Conservation (phyloP, 2,329 filamentous ascomycete species). For the Thermothelomyces thermophilus region DNA sequence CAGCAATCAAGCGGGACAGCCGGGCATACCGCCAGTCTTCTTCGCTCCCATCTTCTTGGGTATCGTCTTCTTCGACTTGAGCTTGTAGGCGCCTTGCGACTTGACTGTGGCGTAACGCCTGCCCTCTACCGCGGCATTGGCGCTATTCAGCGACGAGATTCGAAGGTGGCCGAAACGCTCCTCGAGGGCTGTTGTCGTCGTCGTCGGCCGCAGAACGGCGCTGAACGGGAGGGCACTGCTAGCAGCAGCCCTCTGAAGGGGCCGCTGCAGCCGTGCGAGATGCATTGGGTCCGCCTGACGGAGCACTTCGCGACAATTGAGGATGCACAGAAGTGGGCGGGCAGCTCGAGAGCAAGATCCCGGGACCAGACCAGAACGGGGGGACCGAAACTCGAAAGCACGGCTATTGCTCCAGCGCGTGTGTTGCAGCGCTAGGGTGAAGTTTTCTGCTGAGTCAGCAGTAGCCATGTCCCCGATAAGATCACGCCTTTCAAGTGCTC, state of each 20-base stretch:
- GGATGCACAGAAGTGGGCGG: neutral
- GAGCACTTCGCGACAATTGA: slow-evolving; percentile 16
- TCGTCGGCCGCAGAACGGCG: slow-evolving; percentile 31
- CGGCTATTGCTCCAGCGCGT: neutral
- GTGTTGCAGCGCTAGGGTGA: slow-evolving; percentile 14
- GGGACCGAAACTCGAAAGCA: neutral
- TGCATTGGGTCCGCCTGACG: slow-evolving; percentile 33
- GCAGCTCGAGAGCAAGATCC: slow-evolving; percentile 8
- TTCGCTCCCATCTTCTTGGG: slow-evolving; percentile 90
- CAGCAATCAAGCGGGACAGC: neutral
- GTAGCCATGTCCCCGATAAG: slow-evolving; percentile 16
- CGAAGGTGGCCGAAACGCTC: slow-evolving; percentile 32
- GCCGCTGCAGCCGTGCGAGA: slow-evolving; percentile 42
- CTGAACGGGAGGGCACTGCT: slow-evolving; percentile 35
- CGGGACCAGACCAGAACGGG: neutral
- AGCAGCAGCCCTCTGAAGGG: slow-evolving; percentile 39
- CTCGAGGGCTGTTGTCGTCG: slow-evolving; percentile 20
- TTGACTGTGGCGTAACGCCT: slow-evolving; percentile 54
- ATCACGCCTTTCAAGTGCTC: too few species aligned
- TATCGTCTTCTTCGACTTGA: slow-evolving; percentile 52
- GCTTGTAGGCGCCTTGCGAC: slow-evolving; percentile 62
- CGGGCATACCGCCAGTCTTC: slow-evolving; percentile 68
- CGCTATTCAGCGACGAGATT: slow-evolving; percentile 26
- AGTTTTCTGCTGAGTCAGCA: slow-evolving; percentile 37
- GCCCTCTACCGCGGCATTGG: slow-evolving; percentile 41